phyloP scores from a whole-genome alignment of 805 yeast species.

The Hemisphaericaspora nanyangensis region DNA sequence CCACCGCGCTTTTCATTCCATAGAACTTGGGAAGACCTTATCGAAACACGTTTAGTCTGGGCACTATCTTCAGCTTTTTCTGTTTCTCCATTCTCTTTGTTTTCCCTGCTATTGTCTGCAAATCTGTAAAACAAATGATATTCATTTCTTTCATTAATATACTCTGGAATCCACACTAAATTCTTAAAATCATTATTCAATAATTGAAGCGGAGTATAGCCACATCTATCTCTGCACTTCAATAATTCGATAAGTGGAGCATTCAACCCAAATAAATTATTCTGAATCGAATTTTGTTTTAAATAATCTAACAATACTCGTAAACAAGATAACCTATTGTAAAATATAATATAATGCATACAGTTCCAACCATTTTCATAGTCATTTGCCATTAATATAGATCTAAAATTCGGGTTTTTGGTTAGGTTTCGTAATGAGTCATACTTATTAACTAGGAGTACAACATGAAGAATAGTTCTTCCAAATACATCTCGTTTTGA shows the following conservation, averaged over 20 bases:
- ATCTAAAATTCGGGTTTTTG: conserved; percentile 44
- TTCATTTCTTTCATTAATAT: conserved; percentile 33
- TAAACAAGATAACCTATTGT: conserved; percentile 55
- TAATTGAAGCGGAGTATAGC: conserved; percentile 70
- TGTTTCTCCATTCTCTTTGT: background rate
- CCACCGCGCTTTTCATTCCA: conserved; percentile 50
- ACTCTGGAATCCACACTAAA: conserved; percentile 40
- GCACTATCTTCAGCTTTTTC: background rate
- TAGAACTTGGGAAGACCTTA: conserved; percentile 1
- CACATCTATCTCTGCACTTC: conserved; percentile 63
- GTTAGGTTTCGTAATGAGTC: conserved; percentile 46
- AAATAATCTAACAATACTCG: conserved; percentile 31
- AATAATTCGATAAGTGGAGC: conserved; percentile 17
- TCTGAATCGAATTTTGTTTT: conserved; percentile 5
- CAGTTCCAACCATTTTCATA: conserved; percentile 80
- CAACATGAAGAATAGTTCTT: conserved; percentile 55
- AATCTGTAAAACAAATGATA: conserved; percentile 23
- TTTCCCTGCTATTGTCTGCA: conserved; percentile 1
- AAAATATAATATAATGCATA: conserved; percentile 63
- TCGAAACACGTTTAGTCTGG: background rate
- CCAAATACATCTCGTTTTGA: conserved; percentile 66
- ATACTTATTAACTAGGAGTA: conserved; percentile 47
- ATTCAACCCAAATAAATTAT: conserved; percentile 3
- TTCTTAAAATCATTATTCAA: conserved; percentile 45
- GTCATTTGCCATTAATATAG: conserved; percentile 45